These are phyloP conservation scores for Penicillium coffeae DNA, from an alignment of 495 filamentous ascomycete genomes.

Conservation along the genomic window DNA sequence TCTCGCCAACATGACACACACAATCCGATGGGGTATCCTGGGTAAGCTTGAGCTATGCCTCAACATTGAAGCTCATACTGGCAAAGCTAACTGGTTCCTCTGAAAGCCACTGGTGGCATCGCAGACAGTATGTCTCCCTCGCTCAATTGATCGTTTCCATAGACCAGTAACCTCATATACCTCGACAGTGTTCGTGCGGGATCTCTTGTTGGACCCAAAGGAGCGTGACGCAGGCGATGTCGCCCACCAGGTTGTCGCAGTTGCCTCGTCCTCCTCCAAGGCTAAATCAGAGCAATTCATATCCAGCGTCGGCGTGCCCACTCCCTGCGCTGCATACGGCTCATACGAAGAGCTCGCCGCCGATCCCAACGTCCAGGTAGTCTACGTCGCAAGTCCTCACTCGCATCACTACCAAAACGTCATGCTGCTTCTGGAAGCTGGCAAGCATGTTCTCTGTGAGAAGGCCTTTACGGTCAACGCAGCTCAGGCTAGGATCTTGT, in stretches of 20 bases:
- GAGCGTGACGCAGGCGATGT: constrained; percentile 69
- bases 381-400: constrained; percentile 93
- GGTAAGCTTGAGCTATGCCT: constrained; percentile 38
- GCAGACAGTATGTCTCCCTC: constrained; percentile 55
- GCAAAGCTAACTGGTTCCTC: too few relatives aligned
- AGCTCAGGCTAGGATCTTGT: constrained; percentile 69
- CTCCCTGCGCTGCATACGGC: constrained; percentile 68
- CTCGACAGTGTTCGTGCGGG: constrained; percentile 66
- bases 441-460: constrained; percentile 89
- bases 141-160: too few relatives aligned
- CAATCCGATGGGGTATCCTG: constrained; percentile 75
- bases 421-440: constrained; percentile 74
- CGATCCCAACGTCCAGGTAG: constrained; percentile 75
- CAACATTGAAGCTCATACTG: too few relatives aligned
- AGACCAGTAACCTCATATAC: neutral
- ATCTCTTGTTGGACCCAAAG: constrained; percentile 75
- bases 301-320: constrained; percentile 57
- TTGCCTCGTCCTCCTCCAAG: constrained; percentile 72
- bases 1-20: constrained; percentile 46
- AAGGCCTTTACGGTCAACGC: constrained; percentile 93
- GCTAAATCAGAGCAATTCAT: constrained; percentile 71
- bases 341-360: constrained; percentile 74
- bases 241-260: constrained; percentile 73
- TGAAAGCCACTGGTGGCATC: constrained; percentile 70
- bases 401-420: constrained; percentile 93